These are phyloP conservation scores for Diutina neorugosa DNA, from an alignment of 1,139 yeast genomes.

Conservation along the genomic window DNA sequence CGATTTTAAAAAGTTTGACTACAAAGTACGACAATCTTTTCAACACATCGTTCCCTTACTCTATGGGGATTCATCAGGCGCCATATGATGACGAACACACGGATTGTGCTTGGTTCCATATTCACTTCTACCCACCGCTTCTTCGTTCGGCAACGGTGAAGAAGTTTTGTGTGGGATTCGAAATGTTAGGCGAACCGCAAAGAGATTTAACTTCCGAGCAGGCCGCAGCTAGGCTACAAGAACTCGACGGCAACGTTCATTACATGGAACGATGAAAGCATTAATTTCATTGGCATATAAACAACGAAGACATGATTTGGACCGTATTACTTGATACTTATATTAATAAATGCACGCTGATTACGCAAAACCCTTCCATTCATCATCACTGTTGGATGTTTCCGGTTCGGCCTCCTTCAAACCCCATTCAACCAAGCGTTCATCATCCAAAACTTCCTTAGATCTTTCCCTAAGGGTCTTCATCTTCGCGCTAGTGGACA, in stretches of 20 bases:
- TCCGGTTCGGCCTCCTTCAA: conserved; percentile 19
- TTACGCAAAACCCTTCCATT: conserved; percentile 10
- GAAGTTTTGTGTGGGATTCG: conserved; percentile 69
- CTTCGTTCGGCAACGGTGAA: conserved; percentile 64
- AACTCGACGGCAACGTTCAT: conserved; percentile 23
- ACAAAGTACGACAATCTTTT: conserved; percentile 63
- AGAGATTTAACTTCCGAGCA: conserved; percentile 68
- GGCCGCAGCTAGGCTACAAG: conserved; percentile 50
- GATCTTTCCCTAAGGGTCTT: conserved; percentile 60
- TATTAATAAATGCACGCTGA: not conserved
- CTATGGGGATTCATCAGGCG: conserved; percentile 75
- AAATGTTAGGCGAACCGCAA: conserved; percentile 70
- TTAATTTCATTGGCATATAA: not conserved
- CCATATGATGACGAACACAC: conserved; percentile 31
- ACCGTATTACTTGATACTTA: not conserved
- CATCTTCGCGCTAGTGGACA: conserved; percentile 37
- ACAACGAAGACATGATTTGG: not conserved
- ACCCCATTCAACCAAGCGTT: conserved; percentile 57
- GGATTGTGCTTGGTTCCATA: conserved; percentile 51
- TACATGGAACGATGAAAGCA: conserved; percentile 10
- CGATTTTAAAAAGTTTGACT: conserved; percentile 41
- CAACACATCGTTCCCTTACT: conserved; percentile 61
- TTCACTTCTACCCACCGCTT: conserved; percentile 73
- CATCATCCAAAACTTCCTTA: conserved; percentile 54
- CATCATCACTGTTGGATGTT: conserved; percentile 13